Evolutionary conservation across 2,329 filamentous ascomycete species (phyloP).

Genomic region (Aspergillus sp.): DNA sequence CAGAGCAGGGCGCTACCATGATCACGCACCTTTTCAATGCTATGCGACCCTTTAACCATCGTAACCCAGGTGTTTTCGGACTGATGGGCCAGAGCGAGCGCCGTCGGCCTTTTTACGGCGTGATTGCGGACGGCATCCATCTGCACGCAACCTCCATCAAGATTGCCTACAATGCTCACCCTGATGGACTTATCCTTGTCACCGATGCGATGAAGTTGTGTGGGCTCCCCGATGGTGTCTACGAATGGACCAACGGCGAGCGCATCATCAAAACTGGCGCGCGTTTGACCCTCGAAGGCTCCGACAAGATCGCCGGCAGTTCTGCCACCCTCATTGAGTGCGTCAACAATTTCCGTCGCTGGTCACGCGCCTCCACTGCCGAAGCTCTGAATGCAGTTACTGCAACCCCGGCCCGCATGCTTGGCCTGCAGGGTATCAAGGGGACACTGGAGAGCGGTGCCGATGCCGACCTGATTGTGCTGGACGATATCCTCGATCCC

Average conservation of each 20-base stretch:
- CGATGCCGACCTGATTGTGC: constrained; percentile 38
- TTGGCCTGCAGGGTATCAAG: constrained; percentile 35
- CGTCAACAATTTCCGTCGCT: constrained; percentile 40
- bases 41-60: constrained; percentile 85
- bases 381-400: constrained; percentile 37
- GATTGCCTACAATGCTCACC: constrained; percentile 83
- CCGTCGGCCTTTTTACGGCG: constrained; percentile 68
- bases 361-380: constrained; percentile 35
- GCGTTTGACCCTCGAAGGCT: constrained; percentile 70
- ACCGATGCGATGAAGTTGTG: constrained; percentile 89
- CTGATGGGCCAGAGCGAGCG: constrained; percentile 65
- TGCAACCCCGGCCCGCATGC: constrained; percentile 33
- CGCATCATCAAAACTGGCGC: constrained; percentile 58
- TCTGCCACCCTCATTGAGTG: constrained; percentile 41
- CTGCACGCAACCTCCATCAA: constrained; percentile 83
- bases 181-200: constrained; percentile 78
- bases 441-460: constrained; percentile 34
- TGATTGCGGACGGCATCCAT: constrained; percentile 88
- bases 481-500: constrained; percentile 29
- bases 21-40: constrained; percentile 93
- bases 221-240: constrained; percentile 76
- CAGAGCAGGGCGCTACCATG: constrained; percentile 75
- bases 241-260: constrained; percentile 76
- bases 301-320: constrained; percentile 72
- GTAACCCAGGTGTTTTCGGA: constrained; percentile 86